Percentiles rank a stretch among this genome's conserved stretches.
Conservation (phyloP, 441 rosid species). For the Syzygium syzygioides region DNA sequence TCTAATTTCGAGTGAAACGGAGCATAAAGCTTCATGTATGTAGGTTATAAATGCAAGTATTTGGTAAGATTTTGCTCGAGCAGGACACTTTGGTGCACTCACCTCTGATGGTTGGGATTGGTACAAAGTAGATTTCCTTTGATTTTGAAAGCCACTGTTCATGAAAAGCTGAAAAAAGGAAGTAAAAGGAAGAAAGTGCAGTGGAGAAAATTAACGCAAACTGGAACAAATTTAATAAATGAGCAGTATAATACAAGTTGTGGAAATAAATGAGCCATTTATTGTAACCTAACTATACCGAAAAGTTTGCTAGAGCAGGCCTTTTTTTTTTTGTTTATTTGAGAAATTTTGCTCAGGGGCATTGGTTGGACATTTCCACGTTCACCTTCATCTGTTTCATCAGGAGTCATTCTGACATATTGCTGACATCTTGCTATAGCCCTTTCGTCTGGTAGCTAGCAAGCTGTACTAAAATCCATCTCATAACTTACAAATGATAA, state of each 20-base stretch:
- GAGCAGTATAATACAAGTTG: background rate
- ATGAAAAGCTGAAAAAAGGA: background rate
- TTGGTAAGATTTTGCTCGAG: background rate
- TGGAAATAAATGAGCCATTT: background rate
- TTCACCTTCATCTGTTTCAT: background rate
- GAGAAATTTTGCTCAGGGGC: background rate
- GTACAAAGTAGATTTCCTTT: background rate
- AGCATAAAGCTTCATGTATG: background rate
- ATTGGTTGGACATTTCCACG: background rate
- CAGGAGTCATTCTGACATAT: background rate
- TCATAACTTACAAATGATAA: background rate
- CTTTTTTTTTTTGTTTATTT: background rate
- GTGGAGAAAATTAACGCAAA: background rate
- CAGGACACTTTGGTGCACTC: background rate
- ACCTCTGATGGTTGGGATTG: background rate
- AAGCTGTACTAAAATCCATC: background rate
- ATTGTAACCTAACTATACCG: background rate
- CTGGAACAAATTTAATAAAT: background rate
- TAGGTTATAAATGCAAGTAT: background rate
- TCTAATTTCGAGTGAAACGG: background rate
- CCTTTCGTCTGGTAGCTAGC: background rate
- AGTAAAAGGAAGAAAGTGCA: background rate
- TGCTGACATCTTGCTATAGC: background rate
- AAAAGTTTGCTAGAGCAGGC: background rate
- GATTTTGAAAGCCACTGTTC: background rate